Percentiles rank a stretch among this genome's conserved stretches.
Evolutionary conservation across 805 yeast species (phyloP).

Genomic region (Wickerhamiella cacticola): DNA sequence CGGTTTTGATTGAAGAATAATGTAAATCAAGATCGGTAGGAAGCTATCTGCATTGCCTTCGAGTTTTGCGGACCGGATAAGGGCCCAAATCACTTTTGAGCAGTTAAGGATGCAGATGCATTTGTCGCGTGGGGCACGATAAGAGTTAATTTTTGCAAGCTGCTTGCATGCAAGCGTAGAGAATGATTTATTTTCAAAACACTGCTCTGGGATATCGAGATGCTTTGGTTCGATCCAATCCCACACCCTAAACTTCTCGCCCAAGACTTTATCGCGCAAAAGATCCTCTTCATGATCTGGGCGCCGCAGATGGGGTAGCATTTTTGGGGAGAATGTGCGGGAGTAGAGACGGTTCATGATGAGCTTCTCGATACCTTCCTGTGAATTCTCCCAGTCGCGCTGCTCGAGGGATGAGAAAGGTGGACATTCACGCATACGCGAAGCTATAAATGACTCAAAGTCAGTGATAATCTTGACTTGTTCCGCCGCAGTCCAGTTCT

Average conservation of each 20-base stretch:
- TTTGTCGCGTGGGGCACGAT: slow-evolving; percentile 90
- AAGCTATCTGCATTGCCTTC: slow-evolving; percentile 89
- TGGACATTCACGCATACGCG: slow-evolving; percentile 34
- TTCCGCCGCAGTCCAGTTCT: slow-evolving; percentile 61
- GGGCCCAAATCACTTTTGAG: slow-evolving; percentile 84
- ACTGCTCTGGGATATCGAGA: slow-evolving; percentile 53
- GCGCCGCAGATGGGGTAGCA: slow-evolving; percentile 36
- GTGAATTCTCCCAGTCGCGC: slow-evolving; percentile 52
- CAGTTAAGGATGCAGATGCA: slow-evolving; percentile 81
- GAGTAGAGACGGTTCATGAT: slow-evolving; percentile 77
- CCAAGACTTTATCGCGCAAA: slow-evolving; percentile 42
- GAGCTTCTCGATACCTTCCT: slow-evolving; percentile 86
- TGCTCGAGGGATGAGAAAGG: slow-evolving; percentile 64
- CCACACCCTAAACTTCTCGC: slow-evolving; percentile 45
- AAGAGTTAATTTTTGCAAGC: slow-evolving; percentile 62
- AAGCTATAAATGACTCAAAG: slow-evolving; percentile 57
- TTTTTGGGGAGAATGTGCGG: slow-evolving; percentile 68
- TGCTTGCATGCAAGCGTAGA: slow-evolving; percentile 60
- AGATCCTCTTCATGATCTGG: slow-evolving; percentile 54
- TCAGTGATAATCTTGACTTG: slow-evolving; percentile 67
- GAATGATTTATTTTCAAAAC: slow-evolving; percentile 41
- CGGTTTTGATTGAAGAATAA: slow-evolving; percentile 59
- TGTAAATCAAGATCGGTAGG: slow-evolving; percentile 75
- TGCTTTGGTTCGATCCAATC: slow-evolving; percentile 64
- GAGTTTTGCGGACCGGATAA: slow-evolving; percentile 52